Conservation (phyloP, 1,284 basidiomycete species). For the Rhodotorula sp. region DNA sequence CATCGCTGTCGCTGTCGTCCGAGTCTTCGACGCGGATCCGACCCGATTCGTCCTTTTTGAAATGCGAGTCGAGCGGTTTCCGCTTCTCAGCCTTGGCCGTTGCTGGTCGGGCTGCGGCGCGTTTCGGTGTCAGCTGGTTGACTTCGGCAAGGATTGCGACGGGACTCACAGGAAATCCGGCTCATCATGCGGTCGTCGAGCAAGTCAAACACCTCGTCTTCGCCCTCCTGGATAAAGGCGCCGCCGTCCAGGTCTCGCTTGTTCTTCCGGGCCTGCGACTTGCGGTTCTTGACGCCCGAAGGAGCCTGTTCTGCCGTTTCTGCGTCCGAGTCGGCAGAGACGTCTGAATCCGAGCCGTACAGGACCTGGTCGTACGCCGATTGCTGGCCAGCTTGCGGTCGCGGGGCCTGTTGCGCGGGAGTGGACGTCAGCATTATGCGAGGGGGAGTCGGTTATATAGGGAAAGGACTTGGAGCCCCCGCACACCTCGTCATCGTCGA, state of each 20-base stretch:
- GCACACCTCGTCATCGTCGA: constrained; percentile 57
- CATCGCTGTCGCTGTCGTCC: constrained; percentile 52
- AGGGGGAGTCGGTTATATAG: too few species aligned
- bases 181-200: constrained; percentile 73
- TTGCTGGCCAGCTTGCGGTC: constrained; percentile 60
- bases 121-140: too few species aligned
- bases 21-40: constrained; percentile 78
- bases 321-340: constrained; percentile 67
- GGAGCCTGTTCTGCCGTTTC: constrained; percentile 51
- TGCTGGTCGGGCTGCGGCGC: constrained; percentile 55
- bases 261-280: constrained; percentile 41
- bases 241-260: constrained; percentile 38
- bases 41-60: constrained; percentile 87
- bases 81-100: constrained; percentile 55
- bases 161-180: constrained; percentile 68
- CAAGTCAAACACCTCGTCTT: constrained; percentile 94
- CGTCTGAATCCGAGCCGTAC: constrained; percentile 66
- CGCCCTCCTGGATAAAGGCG: constrained; percentile 73
- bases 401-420: constrained; percentile 49
- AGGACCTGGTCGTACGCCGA: constrained; percentile 94
- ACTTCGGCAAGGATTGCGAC: too few species aligned
- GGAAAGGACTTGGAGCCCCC: too few species aligned
- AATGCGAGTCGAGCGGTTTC: constrained; percentile 67
- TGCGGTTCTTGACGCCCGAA: constrained; percentile 42
- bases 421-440: too few species aligned